Conservation (phyloP, 306 rosid species). For the Begonia loranthoides region DNA sequence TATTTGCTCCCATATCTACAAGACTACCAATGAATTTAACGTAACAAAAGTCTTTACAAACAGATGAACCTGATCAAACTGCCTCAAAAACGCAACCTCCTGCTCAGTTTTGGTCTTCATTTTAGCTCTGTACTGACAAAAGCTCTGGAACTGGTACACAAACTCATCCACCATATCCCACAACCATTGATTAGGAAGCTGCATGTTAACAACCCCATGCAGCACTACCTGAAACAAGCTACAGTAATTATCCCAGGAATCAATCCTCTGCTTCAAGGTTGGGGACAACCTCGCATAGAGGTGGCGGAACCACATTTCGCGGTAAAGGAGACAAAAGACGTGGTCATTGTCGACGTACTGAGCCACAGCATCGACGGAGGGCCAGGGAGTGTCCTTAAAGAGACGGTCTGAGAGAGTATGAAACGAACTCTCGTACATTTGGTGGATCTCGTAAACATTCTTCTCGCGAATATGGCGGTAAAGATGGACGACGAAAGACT, state of each 20-base stretch:
- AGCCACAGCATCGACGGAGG: slow-evolving; percentile 85
- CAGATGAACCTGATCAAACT: slow-evolving; percentile 50
- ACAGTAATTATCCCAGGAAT: slow-evolving; percentile 92
- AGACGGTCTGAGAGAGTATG: slow-evolving; percentile 76
- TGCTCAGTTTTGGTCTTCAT: slow-evolving; percentile 83
- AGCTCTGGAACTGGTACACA: slow-evolving; percentile 95
- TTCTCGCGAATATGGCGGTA: slow-evolving; percentile 93
- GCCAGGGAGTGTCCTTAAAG: slow-evolving; percentile 96
- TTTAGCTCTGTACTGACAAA: slow-evolving; percentile 88
- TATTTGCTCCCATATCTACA: too few species aligned
- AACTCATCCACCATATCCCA: slow-evolving; percentile 99
- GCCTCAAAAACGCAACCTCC: slow-evolving; percentile 66
- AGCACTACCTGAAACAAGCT: slow-evolving; percentile 85
- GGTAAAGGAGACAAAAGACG: slow-evolving; percentile 86
- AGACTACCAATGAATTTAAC: too few species aligned
- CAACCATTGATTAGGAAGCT: slow-evolving; percentile 89
- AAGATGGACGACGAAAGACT: slow-evolving; percentile 72
- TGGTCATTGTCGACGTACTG: slow-evolving; percentile 80
- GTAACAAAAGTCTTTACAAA: neutral
- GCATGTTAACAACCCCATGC: slow-evolving; percentile 93
- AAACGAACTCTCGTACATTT: slow-evolving; percentile 78
- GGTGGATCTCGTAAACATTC: slow-evolving; percentile 93
- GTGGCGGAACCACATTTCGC: slow-evolving; percentile 99
- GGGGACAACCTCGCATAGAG: slow-evolving; percentile 80
- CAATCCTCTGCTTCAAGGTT: slow-evolving; percentile 80